Conservation (phyloP, 495 filamentous ascomycete species). For the Tuber melanosporum region DNA sequence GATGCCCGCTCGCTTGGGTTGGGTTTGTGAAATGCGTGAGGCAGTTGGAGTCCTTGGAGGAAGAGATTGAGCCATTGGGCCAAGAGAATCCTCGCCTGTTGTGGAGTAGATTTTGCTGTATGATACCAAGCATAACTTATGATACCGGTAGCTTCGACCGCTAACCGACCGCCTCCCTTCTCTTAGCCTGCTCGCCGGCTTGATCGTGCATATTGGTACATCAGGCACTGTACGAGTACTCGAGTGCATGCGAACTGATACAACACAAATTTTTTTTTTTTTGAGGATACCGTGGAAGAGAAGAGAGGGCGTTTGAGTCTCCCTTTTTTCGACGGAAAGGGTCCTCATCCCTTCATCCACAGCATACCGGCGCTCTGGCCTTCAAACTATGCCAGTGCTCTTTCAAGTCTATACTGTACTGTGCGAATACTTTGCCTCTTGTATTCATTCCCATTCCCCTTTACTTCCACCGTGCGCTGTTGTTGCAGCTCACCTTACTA, state of each 20-base stretch:
- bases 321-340: slow-evolving; percentile 26
- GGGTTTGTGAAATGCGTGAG: background rate
- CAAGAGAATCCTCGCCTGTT: slow-evolving; percentile 17
- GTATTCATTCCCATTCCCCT: slow-evolving; percentile 2
- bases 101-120: background rate
- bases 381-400: slow-evolving; percentile 7
- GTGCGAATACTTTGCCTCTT: slow-evolving; percentile 5
- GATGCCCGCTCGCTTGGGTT: background rate
- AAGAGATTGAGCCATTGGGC: background rate
- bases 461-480: slow-evolving; percentile 3
- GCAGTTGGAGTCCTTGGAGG: background rate
- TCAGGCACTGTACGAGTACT: background rate
- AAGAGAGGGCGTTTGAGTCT: background rate
- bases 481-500: background rate
- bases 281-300: background rate
- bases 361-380: background rate
- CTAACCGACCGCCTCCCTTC: slow-evolving; percentile 35
- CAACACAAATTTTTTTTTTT: slow-evolving; percentile 1
- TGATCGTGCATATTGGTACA: slow-evolving; percentile 20
- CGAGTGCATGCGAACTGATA: background rate
- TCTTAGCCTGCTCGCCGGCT: slow-evolving; percentile 28
- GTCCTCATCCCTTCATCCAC: slow-evolving; percentile 10
- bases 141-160: slow-evolving; percentile 18
- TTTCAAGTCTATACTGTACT: background rate
- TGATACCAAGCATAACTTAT: slow-evolving; percentile 15